Base-by-base conservation (phyloP, 2,329 filamentous ascomycete species). In the Volutella citrinella region DNA sequence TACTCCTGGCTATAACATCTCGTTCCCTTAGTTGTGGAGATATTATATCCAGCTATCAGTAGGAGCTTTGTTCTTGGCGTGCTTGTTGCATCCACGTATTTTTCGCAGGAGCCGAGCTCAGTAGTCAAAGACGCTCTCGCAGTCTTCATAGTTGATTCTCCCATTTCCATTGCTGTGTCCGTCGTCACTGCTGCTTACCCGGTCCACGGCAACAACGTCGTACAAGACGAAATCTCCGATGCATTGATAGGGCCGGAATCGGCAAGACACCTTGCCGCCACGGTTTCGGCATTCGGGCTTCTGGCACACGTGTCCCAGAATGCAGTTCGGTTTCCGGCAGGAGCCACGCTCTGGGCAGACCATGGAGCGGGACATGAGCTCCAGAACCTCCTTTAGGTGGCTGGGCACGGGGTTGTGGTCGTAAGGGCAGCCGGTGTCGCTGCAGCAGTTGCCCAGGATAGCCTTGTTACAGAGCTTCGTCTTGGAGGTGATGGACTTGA, bases 251-350 rank as follows among this genome's bases (percentile, higher is more conserved):
- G 18, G 20, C 4, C 34, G 41, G 17, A 51, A 51, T 1, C 48
- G 43, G 7, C 48, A 51, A 17, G 37, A 43, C 9, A 30, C 36
- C 5, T 45, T 50, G 0, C 46, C 46, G 0, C 48, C 46, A 8
- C 46, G 37, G 3, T 47, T 39, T 7, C 39, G 45, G 4, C 49
- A 52, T 11, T 52, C 43, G 2, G 20, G 15, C 12, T 40, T 36
- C 25, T 52, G 49, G 16, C 49, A 52, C 4, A 52, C 44, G 12
- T 52, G 49, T 1, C 49, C 49, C 5, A 36, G 34, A 5, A 46
- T 38, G 18, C 49, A 52, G 11, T 36, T 42, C 14, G 23, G 20
- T 17, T 38, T 32, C 20, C 42, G 33, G 25, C 46, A 52, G 7
- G 8, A 19, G 11, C 48, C 46, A 5, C 30, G 34, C 4, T 35